Evolutionary conservation across 805 yeast species (phyloP), one percentile per base, ranked within the genome.

Genomic region (Kuraishia ogatae): DNA sequence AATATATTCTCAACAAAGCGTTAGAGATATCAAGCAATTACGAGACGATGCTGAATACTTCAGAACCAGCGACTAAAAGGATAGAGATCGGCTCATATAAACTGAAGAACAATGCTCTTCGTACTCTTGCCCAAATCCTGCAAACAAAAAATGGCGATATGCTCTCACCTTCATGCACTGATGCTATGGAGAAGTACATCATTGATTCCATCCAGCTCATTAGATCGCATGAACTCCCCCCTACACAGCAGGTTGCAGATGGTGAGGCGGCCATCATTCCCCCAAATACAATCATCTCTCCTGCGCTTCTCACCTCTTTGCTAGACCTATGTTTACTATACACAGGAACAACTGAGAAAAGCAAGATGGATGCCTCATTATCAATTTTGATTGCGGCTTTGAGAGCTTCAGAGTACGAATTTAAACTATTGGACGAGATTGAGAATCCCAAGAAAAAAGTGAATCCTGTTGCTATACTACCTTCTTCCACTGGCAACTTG

Each of bases 301-400:
- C 64, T 4, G 54, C 59, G 22, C 58, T 71, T 24, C 58, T 64
- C 4, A 62, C 64, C 35, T 64, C 72, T 0, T 49, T 68, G 13
- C 50, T 71, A 3, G 74, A 71, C 50, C 57, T 70, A 50, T 62
- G 67, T 39, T 49, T 62, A 5, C 60, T 65, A 26, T 68, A 70
- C 55, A 55, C 68, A 1, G 62, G 64, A n/a, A 59, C 68, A 1
- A 63, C 62, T 48, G 39, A 58, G 5, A 29, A 59, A 1, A 55
- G 53, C 7, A 53, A 59, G 20, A 52, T 69, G 55, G 60, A 61
- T 46, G 60, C 60, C 35, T 57, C 78, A 0, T 59, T 77, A n/a
- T 62, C 68, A 11, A 71, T 76, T 22, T 64, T 75, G 39, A 47
- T 74, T 57, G 69, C 69, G 5, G 67, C 59, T 29, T 62, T 62